These are phyloP conservation scores for Setaria italica DNA, from an alignment of 202 grass and related monocot genomes.

Conservation along the genomic window DNA sequence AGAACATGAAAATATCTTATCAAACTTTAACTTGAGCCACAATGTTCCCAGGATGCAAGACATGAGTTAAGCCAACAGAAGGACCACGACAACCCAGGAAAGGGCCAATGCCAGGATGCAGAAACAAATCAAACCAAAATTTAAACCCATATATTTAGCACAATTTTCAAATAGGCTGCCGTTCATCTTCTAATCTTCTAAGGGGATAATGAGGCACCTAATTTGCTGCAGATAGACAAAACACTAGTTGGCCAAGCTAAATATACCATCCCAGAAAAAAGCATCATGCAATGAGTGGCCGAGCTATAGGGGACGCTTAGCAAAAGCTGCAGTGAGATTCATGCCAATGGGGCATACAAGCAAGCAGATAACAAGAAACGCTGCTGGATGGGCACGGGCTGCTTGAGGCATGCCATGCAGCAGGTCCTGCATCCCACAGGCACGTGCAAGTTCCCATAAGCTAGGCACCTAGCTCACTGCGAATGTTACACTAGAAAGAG, in stretches of 20 bases:
- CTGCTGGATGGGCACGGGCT: constrained; percentile 18
- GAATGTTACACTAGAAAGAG: constrained; percentile 38
- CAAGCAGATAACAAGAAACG: constrained; percentile 29
- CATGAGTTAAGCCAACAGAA: not conserved
- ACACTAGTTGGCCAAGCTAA: not conserved
- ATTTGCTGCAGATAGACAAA: not conserved
- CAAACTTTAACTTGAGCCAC: not conserved
- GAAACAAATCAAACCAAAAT: not conserved
- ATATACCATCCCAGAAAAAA: constrained; percentile 3
- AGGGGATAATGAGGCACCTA: not conserved
- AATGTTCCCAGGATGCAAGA: not conserved
- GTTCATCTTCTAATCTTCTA: not conserved
- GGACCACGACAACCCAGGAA: not conserved
- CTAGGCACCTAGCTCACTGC: constrained; percentile 35
- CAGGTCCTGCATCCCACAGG: constrained; percentile 29
- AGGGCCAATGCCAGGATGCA: not conserved
- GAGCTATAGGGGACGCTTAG: not conserved
- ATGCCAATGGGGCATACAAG: constrained; percentile 11
- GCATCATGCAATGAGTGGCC: not conserved
- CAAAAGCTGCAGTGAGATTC: constrained; percentile 6
- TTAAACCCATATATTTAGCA: not conserved
- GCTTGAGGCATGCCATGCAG: constrained; percentile 22
- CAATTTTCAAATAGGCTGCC: not conserved
- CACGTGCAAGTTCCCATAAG: constrained; percentile 28
- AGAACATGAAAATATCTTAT: not conserved